Evolutionary conservation across 2,329 filamentous ascomycete genomes (phyloP).

Genomic region (Fusarium phyllophilum): DNA sequence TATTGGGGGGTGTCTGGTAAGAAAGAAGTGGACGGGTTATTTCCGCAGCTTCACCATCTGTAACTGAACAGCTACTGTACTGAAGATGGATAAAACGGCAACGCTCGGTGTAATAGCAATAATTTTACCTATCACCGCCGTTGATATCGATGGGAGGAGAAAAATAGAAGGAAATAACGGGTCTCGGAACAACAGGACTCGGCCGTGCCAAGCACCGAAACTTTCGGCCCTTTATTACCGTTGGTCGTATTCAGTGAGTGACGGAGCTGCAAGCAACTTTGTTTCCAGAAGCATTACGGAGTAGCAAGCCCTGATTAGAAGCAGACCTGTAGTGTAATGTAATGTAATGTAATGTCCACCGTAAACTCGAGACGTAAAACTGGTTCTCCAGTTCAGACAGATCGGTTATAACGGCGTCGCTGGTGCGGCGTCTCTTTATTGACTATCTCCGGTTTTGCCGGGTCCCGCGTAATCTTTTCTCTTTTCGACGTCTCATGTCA

Average conservation of each 20-base stretch:
- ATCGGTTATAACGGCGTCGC: conserved; percentile 39
- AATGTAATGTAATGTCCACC: background rate
- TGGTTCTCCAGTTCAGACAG: background rate
- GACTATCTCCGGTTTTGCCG: conserved; percentile 42
- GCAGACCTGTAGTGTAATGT: background rate
- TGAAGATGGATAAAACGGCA: background rate
- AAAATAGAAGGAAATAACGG: conserved; percentile 16
- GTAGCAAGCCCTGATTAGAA: background rate
- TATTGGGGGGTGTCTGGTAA: conserved; percentile 22
- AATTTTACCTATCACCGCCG: conserved; percentile 2
- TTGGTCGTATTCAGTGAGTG: background rate
- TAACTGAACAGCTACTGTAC: background rate
- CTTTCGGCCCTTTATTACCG: conserved; percentile 24
- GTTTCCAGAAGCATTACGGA: background rate
- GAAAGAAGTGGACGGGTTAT: conserved; percentile 14
- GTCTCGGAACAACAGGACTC: conserved; percentile 35
- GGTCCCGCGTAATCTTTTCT: conserved; percentile 38
- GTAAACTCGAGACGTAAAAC: conserved; percentile 13
- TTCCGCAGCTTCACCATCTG: conserved; percentile 4
- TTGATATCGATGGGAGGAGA: background rate
- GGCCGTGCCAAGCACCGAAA: conserved; percentile 38
- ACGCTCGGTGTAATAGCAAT: conserved; percentile 3
- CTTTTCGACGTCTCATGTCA: conserved; percentile 21
- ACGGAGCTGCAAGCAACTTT: background rate
- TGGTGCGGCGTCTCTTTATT: conserved; percentile 7